Conservation (phyloP, 2,329 filamentous ascomycete genomes). For the Reticulascus tulasneorum region DNA sequence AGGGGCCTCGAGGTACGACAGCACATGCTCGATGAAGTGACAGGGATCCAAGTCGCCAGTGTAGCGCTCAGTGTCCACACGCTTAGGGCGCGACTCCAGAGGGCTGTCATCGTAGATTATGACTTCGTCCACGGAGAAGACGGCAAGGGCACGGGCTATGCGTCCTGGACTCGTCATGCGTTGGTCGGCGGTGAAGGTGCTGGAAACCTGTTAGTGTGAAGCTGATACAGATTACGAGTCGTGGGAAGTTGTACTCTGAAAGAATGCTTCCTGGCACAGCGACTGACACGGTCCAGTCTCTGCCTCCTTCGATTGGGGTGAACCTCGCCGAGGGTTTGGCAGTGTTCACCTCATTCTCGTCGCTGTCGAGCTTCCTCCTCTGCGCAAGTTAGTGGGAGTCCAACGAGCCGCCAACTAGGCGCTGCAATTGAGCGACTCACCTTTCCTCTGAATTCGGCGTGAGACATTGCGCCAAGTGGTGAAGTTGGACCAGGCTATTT, state of each 20-base stretch:
- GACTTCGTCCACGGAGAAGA: slow-evolving; percentile 82
- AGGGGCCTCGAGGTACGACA: slow-evolving; percentile 80
- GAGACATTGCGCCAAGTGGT: no score
- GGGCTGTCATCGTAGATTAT: slow-evolving; percentile 73
- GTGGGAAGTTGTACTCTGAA: slow-evolving; percentile 52
- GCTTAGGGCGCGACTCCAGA: slow-evolving; percentile 37
- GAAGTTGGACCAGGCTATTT: no score
- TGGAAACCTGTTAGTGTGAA: slow-evolving; percentile 25
- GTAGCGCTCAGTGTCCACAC: slow-evolving; percentile 49
- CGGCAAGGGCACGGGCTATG: slow-evolving; percentile 74
- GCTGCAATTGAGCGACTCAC: no score
- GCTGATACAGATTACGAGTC: background rate
- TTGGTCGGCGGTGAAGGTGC: slow-evolving; percentile 69
- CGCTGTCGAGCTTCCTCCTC: slow-evolving; percentile 49
- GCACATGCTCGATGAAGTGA: slow-evolving; percentile 74
- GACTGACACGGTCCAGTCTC: slow-evolving; percentile 71
- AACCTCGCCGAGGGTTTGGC: slow-evolving; percentile 65
- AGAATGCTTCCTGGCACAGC: slow-evolving; percentile 77
- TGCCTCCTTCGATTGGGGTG: slow-evolving; percentile 55
- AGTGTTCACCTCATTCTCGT: slow-evolving; percentile 37
- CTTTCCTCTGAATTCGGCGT: slow-evolving; percentile 16
- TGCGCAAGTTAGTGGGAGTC: slow-evolving; percentile 18
- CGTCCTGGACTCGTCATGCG: slow-evolving; percentile 69
- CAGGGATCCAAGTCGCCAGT: slow-evolving; percentile 72
- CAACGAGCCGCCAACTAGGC: no score